Base-by-base conservation (phyloP, 108 stramenopile species). In the Nitzschia sp. region DNA sequence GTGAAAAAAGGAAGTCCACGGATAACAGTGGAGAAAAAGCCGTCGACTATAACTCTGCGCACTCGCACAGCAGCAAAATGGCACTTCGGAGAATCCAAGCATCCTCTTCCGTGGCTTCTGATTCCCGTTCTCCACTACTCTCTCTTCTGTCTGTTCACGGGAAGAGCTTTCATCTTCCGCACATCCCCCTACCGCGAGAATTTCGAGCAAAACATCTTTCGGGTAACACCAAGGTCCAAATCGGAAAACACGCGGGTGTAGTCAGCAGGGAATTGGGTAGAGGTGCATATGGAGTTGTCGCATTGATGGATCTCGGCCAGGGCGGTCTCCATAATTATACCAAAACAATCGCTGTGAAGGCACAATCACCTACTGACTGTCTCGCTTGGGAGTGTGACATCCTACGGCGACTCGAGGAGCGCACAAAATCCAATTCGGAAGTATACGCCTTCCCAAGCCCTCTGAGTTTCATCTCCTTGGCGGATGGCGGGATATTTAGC, bases 251-350 rank as follows among this genome's bases (percentile, higher is more conserved):
- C 31, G 53, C 54, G 29, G 81, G 75, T 24, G 72, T 60, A 9
- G 62, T 93, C 26, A 60, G 49, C 27, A 60, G 78, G 51, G 87
- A 90, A 57, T 75, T 94, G n/a, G 92, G 92, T 8, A 55, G 84
- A 46, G 92, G 92, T 55, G 75, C 84, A 1, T 84, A 79, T 77
- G 92, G 92, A 26, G 77, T 85, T 49, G 89, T 94, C 18, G 54
- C 82, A 15, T 77, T 94, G 1, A 59, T 74, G 64, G 75, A 74
- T 35, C 27, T 11, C 46, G 58, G 33, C 26, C 26, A 63, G 18
- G 57, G 25, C 15, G 33, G 28, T 11, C 15, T 15, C 18, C 32
- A 59, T 28, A 57, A 56, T 24, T n/a, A n/a, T n/a, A 26, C 4
- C 5, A 32, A 66, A 6, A 33, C 38, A n/a, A 70, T 86, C 54